Base-by-base conservation (phyloP, 345 rosid species). In the Brassica carinata region DNA sequence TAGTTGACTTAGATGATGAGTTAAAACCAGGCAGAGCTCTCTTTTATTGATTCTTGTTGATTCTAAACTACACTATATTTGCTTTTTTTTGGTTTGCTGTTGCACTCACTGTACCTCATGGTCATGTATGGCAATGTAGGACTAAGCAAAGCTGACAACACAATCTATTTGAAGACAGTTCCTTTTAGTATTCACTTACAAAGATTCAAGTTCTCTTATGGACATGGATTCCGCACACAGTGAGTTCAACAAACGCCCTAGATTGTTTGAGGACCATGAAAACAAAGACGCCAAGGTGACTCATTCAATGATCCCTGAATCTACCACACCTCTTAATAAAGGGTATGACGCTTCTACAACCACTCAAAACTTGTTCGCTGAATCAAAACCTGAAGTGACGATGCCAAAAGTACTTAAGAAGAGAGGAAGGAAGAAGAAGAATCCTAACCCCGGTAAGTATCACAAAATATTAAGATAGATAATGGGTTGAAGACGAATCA, bases 351-450 rank as follows among this genome's bases (percentile, higher is more conserved):
- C 85, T 82, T 84, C 94, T 14, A 33, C 79, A 45, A 77, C 85
- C 19, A 78, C 84, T 27, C 94, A 87, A 79, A 86, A 79, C 82
- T 82, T 88, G 87, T 83, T 89, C 29, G 69, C 71, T 71, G 88
- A 79, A 45, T 58, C 84, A 15, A 76, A 65, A 76, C 78, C 76
- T 81, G 88, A 81, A 73, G 88, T 79, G 66, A 45, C 57, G 6
- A 51, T 68, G n/a, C 89, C 77, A 2, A 81, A 76, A 79, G 84
- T 83, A 23, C 82, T 77, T 34, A 88, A 93, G 82, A 89, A 90
- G 75, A 82, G 83, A 18, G 94, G 93, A 58, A 88, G 91, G 85
- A 91, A 89, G 86, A 93, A 84, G 87, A 83, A 63, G 83, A 91
- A 87, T 77, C 43, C 83, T 55, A 90, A 85, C 80, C 87, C 93